A percentile compares a stretch with the other conserved stretches of the same genome.
These are phyloP conservation scores for Litsea cubeba DNA, from an alignment of 164 flowering plant species.

Conservation along the genomic window DNA sequence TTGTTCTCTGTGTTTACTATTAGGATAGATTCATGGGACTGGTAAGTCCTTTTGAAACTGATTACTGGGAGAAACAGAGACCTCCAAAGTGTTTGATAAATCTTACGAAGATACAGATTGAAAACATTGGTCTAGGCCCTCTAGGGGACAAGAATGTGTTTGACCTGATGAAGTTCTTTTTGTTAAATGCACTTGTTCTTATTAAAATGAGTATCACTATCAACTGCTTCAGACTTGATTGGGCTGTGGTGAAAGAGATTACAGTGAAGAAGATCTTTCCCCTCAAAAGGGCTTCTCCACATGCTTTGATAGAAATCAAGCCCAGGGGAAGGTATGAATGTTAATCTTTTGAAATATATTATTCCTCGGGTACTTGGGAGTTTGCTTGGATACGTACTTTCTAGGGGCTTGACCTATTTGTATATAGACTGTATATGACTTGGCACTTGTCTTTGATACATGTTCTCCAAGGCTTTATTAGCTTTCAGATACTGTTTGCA, in stretches of 20 bases:
- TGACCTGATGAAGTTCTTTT: background rate
- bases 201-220: background rate
- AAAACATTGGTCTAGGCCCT: background rate
- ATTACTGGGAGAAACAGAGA: background rate
- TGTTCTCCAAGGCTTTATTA: no score
- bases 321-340: background rate
- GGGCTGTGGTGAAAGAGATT: background rate
- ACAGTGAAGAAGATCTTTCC: background rate
- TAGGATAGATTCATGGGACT: background rate
- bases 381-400: background rate
- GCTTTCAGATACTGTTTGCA: no score
- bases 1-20: background rate
- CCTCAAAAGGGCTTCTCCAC: background rate
- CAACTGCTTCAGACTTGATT: background rate
- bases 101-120: background rate
- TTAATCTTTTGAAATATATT: no score
- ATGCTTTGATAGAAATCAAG: background rate
- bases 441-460: background rate
- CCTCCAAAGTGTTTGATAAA: background rate
- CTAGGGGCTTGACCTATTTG: background rate
- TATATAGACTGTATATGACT: background rate
- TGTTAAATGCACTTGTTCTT: background rate
- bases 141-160: background rate
- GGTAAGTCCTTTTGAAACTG: background rate
- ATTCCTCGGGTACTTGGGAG: no score